A percentile compares a stretch with the other conserved stretches of the same genome.
Conservation (phyloP, 1,139 yeast genomes). For the Yamadazyma siamensis region DNA sequence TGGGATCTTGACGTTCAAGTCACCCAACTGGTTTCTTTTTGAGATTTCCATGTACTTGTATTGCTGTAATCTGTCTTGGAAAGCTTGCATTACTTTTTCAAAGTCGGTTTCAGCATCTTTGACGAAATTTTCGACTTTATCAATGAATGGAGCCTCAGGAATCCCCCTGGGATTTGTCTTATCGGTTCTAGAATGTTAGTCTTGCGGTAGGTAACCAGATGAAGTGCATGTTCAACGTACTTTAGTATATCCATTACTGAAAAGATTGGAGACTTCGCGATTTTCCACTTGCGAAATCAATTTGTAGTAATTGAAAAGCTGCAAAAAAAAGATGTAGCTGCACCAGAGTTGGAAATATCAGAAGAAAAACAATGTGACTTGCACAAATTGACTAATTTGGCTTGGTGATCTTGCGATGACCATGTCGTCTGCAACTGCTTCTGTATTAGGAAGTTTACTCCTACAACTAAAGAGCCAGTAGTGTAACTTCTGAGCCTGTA, state of each 20-base stretch:
- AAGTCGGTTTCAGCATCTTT: constrained; percentile 66
- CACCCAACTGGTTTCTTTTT: constrained; percentile 64
- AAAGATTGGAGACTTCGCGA: not conserved
- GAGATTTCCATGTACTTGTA: constrained; percentile 87
- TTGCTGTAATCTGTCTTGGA: constrained; percentile 78
- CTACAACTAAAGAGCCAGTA: too few relatives aligned
- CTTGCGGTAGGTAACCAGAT: not conserved
- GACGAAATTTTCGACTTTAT: constrained; percentile 72
- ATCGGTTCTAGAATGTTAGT: constrained; percentile 39
- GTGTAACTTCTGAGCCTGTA: too few relatives aligned
- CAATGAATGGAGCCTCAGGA: constrained; percentile 94
- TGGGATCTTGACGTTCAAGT: constrained; percentile 74
- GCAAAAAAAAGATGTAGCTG: too few relatives aligned
- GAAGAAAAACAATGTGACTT: too few relatives aligned
- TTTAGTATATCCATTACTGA: constrained; percentile 18
- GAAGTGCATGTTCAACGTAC: constrained; percentile 13
- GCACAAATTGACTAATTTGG: too few relatives aligned
- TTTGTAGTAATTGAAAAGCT: too few relatives aligned
- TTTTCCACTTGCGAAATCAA: too few relatives aligned
- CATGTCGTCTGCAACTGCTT: too few relatives aligned
- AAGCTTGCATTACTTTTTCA: constrained; percentile 60
- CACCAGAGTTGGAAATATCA: too few relatives aligned
- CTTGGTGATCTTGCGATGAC: too few relatives aligned
- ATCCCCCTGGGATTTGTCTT: constrained; percentile 85
- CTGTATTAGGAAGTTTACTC: too few relatives aligned